phyloP scores from a whole-genome alignment of 495 filamentous ascomycete species.

The Penicillium bovifimosum region DNA sequence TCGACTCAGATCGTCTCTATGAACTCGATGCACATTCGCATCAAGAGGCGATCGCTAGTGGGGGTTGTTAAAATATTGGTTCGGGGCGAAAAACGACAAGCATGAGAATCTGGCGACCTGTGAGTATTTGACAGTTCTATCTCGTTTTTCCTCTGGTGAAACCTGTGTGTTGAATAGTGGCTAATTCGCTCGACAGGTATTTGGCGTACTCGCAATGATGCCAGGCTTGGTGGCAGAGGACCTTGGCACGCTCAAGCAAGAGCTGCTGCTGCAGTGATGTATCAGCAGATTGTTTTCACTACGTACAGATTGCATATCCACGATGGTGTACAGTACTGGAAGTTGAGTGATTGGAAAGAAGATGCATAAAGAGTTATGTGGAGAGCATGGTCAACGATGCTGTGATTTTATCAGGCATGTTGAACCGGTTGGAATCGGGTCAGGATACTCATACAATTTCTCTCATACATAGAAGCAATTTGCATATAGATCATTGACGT shows the following conservation, averaged over 20 bases:
- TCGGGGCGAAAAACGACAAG: slow-evolving; percentile 58
- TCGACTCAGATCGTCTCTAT: slow-evolving; percentile 56
- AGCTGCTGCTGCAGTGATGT: slow-evolving; percentile 30
- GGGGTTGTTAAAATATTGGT: slow-evolving; percentile 94
- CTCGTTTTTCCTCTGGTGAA: background rate
- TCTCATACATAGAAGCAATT: too few species aligned
- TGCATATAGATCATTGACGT: too few species aligned
- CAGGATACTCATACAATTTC: background rate
- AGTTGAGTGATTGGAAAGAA: slow-evolving; percentile 53
- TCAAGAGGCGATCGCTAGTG: slow-evolving; percentile 66
- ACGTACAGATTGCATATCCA: slow-evolving; percentile 55
- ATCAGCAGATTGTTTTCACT: slow-evolving; percentile 53
- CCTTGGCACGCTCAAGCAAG: slow-evolving; percentile 45
- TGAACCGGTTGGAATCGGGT: background rate
- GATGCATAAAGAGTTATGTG: background rate
- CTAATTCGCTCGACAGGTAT: slow-evolving; percentile 36
- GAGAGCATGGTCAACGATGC: background rate
- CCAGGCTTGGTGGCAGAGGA: slow-evolving; percentile 60
- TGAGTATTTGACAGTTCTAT: slow-evolving; percentile 19
- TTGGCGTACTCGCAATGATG: slow-evolving; percentile 67
- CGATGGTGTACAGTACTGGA: slow-evolving; percentile 52
- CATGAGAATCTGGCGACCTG: slow-evolving; percentile 71
- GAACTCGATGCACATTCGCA: slow-evolving; percentile 70
- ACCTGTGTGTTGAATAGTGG: background rate
- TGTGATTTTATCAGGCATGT: too few species aligned